phyloP scores from a whole-genome alignment of 306 rosid species.

The Glycine latifolia region DNA sequence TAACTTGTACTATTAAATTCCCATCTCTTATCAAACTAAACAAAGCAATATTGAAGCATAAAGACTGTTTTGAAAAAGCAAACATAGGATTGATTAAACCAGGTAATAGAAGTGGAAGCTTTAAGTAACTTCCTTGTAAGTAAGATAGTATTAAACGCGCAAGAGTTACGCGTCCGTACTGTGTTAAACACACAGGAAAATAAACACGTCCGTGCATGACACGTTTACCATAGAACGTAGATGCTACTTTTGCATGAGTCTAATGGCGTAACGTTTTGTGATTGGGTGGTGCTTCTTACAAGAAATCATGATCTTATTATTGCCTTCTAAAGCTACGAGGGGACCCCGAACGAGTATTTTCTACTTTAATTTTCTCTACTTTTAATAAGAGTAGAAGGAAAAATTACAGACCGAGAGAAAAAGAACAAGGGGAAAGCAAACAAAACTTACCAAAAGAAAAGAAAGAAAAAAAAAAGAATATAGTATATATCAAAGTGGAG shows the following conservation, averaged over 20 bases:
- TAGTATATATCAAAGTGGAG: slow-evolving; percentile 32
- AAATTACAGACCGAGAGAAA: slow-evolving; percentile 25
- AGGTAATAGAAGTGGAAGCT: slow-evolving; percentile 11
- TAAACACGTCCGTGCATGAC: slow-evolving; percentile 76
- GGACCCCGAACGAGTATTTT: slow-evolving; percentile 34
- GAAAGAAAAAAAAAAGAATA: too few species aligned
- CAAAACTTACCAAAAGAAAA: slow-evolving; percentile 31
- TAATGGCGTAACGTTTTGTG: slow-evolving; percentile 42
- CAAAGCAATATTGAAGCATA: too few species aligned
- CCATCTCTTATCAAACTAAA: too few species aligned
- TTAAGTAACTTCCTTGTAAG: neutral
- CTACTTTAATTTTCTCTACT: slow-evolving; percentile 65
- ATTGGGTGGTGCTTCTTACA: slow-evolving; percentile 81
- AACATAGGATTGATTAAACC: neutral
- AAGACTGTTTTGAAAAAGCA: neutral
- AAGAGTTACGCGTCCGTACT: slow-evolving; percentile 32
- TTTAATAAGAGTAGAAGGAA: slow-evolving; percentile 56
- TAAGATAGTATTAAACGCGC: slow-evolving; percentile 22
- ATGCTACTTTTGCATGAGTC: slow-evolving; percentile 75
- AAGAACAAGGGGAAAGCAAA: slow-evolving; percentile 40
- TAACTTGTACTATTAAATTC: too few species aligned
- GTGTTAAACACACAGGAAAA: neutral
- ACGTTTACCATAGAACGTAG: slow-evolving; percentile 65
- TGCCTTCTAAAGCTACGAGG: slow-evolving; percentile 58
- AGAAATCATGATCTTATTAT: slow-evolving; percentile 73